Evolutionary conservation across 352 stramenopile species (phyloP), one percentile per base, ranked within the genome.

Genomic region (Pseudoperonospora humuli): DNA sequence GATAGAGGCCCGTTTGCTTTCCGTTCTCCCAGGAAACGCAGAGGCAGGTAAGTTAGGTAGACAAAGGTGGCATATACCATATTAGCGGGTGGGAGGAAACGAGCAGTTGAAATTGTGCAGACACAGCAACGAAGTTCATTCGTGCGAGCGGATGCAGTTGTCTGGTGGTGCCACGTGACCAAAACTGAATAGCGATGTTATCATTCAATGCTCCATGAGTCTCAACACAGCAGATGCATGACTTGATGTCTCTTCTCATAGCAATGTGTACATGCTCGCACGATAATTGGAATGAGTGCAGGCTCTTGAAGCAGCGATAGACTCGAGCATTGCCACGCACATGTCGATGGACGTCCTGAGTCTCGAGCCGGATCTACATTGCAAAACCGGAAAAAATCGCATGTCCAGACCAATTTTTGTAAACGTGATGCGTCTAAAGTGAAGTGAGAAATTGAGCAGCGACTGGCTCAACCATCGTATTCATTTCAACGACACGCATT

Each of bases 1-100:
- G n/a, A n/a, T n/a, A 70, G 62, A 74, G 28, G 31, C 25, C 23
- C 14, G 39, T 37, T 36, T 35, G 45, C 42, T 48, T 55, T 38
- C 23, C 31, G 46, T 39, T 45, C 32, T 39, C 35, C 9, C 25
- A 39, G 25, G 44, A 39, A 45, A 26, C 36, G 21, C 45, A 41
- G 36, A 46, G 25, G 40, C 29, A 50, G 50, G 50, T 50, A 55
- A 60, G 51, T 55, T 60, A 60, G 51, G 34, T 59, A 59, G 50
- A 45, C 40, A 41, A 33, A 33, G 39, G 19, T 43, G 39, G 39
- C n/a, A 7, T 11, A 34, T 35, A 17, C 17, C 35, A 38, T 19
- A 48, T 42, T 42, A 48, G 37, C 28, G 37, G 29, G 40, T 54
- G 49, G 37, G 41, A 41, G 49, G 28, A 32, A 50, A 39, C 18